Percentiles rank a stretch among this genome's conserved stretches.
These are phyloP conservation scores for Sphagnum tenellum DNA, from an alignment of 225 moss, liverwort and hornwort species.

Conservation along the genomic window DNA sequence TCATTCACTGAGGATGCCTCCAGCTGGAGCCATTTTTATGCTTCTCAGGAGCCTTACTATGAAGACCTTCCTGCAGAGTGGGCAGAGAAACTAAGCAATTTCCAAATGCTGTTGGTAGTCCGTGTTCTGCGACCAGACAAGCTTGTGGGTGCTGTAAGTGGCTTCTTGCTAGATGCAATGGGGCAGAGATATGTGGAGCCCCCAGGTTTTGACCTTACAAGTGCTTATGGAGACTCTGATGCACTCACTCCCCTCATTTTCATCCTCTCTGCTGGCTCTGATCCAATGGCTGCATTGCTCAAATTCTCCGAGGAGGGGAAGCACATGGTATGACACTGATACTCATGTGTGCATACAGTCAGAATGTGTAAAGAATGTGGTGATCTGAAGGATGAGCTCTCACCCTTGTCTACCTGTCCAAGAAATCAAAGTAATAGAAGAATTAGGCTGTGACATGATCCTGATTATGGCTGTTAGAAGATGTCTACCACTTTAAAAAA, in stretches of 20 bases:
- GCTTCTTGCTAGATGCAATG: constrained; percentile 52
- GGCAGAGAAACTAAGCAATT: constrained; percentile 18
- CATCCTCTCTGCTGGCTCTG: constrained; percentile 63
- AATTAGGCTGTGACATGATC: no score
- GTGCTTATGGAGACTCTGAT: constrained; percentile 51
- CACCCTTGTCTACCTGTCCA: no score
- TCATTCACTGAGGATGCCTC: constrained; percentile 21
- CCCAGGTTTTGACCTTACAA: constrained; percentile 56
- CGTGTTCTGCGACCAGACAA: constrained; percentile 64
- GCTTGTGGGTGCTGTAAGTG: constrained; percentile 42
- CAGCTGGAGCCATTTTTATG: constrained; percentile 48
- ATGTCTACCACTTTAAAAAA: no score
- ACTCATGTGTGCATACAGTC: background rate
- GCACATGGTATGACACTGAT: constrained; percentile 15
- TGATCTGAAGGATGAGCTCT: no score
- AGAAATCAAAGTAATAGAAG: no score
- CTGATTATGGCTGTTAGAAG: no score
- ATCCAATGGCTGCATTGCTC: constrained; percentile 60
- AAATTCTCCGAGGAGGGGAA: constrained; percentile 53
- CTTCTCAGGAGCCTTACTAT: constrained; percentile 51
- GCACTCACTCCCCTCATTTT: constrained; percentile 59
- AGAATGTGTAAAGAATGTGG: no score
- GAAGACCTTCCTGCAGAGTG: constrained; percentile 41
- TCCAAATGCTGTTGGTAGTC: constrained; percentile 46
- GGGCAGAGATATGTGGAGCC: constrained; percentile 63